Conservation (phyloP, 345 rosid genomes). For the Trapa incisa region DNA sequence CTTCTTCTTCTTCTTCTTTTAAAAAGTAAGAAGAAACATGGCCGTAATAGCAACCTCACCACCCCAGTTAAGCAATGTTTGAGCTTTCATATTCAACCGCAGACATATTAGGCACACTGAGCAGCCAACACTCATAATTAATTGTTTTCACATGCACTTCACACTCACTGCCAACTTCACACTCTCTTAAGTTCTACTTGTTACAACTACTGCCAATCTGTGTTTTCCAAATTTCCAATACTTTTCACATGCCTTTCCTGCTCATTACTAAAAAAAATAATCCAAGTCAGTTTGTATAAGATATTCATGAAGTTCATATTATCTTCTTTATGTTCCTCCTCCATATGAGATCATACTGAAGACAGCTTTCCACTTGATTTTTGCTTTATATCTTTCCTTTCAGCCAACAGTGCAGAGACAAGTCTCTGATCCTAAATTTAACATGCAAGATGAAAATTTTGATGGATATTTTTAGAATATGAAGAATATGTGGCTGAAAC, state of each 20-base stretch:
- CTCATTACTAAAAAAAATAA: neutral
- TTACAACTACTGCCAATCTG: neutral
- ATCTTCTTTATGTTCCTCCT: neutral
- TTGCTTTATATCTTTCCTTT: neutral
- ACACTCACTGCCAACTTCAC: neutral
- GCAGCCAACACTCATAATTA: no score
- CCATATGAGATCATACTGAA: neutral
- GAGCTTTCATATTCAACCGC: no score
- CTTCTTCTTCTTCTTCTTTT: neutral
- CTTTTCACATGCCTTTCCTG: neutral
- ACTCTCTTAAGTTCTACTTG: neutral
- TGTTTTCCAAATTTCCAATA: neutral
- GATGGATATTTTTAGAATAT: neutral
- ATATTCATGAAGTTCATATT: neutral
- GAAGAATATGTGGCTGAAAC: neutral
- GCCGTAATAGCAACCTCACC: no score
- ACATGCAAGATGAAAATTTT: neutral
- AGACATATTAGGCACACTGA: no score
- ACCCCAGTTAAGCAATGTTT: no score
- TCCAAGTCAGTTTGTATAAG: neutral
- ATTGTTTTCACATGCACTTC: no score
- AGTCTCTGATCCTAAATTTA: neutral
- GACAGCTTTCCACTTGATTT: no score
- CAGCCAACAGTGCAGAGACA: neutral
- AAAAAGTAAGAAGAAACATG: no score